Base-by-base conservation (phyloP, 495 filamentous ascomycete species). In the Penicillium samsonianum region DNA sequence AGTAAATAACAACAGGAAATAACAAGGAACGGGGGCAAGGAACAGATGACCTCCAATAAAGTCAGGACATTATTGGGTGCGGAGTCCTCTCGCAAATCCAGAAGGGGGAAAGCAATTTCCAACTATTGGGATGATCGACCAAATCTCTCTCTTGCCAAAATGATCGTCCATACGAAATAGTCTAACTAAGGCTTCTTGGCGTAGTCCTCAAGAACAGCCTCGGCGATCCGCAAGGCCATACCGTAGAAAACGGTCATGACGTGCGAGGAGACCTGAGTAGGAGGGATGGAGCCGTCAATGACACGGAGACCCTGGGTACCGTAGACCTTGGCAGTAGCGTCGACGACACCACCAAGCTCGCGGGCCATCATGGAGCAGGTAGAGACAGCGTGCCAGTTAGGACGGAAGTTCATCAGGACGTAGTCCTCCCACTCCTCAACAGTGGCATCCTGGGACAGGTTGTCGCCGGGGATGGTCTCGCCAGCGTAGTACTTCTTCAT, bases 311-410 rank as follows among this genome's bases (percentile, higher is more conserved):
- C 75, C 53, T 72, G 56, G 9, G 70, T 72, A 5, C 75, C 79
- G 56, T 77, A 80, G 0, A 82, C 79, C 37, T 61, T 59, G 20
- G 79, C 67, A 17, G 65, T 59, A n/a, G 73, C 51, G 50, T 78
- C 72, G 1, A 81, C 79, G 12, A 81, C 79, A 43, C 79, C 78
- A 22, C 79, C 79, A 7, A 74, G 66, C 50, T 75, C 76, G 16
- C 61, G 62, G 1, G 73, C 55, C 62, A 80, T 70, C 79, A 82
- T 80, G 0, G 76, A 71, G 52, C 76, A 75, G 11, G 79, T 80
- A 12, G 75, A 66, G 11, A 73, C 67, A n/a, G 73, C 76, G 61
- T 82, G 79, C n/a, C 60, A 78, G 46, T 78, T 73, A 3, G 73
- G 68, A n/a, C 69, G 62, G 55, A 66, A 68, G 57, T 64, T 63